phyloP scores from a whole-genome alignment of 1,284 basidiomycete genomes.

The Sporisorium iseilematis-ciliati region DNA sequence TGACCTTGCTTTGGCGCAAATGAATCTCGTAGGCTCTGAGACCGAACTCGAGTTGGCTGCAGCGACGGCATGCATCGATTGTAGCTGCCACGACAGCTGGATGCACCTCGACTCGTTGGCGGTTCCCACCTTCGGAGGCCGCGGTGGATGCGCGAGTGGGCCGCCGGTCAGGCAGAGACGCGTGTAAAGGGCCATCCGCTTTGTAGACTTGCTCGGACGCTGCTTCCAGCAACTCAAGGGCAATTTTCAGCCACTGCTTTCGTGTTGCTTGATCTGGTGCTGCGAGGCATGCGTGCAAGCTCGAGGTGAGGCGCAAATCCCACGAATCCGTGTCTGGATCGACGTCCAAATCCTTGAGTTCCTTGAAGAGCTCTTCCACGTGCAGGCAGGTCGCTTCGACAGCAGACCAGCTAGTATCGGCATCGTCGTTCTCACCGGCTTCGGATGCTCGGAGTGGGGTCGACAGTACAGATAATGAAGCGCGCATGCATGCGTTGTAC shows the following conservation, averaged over 20 bases:
- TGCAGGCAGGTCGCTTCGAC: conserved; percentile 8
- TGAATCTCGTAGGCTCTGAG: conserved; percentile 21
- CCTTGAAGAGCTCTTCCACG: conserved; percentile 30
- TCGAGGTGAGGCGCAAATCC: conserved; percentile 23
- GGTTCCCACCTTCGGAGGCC: neutral
- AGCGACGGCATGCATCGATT: conserved; percentile 30
- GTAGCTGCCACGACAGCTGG: conserved; percentile 18
- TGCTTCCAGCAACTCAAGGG: conserved; percentile 13
- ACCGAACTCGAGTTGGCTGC: conserved; percentile 20
- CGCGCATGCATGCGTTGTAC: conserved; percentile 45
- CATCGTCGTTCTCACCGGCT: neutral
- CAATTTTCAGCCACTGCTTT: neutral
- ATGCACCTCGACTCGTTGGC: conserved; percentile 13
- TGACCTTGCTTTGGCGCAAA: conserved; percentile 10
- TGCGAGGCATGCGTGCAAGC: conserved; percentile 18
- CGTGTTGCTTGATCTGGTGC: conserved; percentile 1
- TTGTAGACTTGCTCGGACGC: conserved; percentile 8
- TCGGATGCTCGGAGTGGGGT: neutral
- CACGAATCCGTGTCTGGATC: conserved; percentile 38
- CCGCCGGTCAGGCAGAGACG: neutral
- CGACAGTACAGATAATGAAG: neutral
- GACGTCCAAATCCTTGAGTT: conserved; percentile 27
- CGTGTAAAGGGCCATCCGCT: conserved; percentile 4
- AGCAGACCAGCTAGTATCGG: neutral
- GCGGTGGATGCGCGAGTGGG: neutral